Evolutionary conservation across 139 green algal genomes (phyloP).

Genomic region (Chlamydomonas incerta): DNA sequence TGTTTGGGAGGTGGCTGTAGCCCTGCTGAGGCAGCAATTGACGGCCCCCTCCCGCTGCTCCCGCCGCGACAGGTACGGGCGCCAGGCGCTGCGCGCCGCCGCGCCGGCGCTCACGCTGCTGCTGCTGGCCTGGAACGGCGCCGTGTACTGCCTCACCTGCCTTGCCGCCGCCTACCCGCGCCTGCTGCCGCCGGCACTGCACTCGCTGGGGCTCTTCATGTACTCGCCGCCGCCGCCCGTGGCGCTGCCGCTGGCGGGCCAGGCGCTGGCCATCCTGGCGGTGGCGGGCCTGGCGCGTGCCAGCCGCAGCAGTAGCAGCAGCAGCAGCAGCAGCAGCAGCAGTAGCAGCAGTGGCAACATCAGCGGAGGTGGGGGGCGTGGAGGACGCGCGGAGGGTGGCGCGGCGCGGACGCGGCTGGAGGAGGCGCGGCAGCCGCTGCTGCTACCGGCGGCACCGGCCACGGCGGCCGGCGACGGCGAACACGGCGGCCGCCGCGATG

Average conservation of each 20-base stretch:
- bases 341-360: neutral
- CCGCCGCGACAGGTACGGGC: constrained; percentile 16
- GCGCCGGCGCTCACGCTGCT: constrained; percentile 11
- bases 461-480: neutral
- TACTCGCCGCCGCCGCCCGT: constrained; percentile 45
- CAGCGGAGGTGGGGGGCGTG: neutral
- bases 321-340: neutral
- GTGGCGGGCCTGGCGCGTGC: constrained; percentile 41
- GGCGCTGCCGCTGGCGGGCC: constrained; percentile 30
- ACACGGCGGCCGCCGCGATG: too few species aligned
- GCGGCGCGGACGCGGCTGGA: neutral
- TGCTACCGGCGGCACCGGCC: neutral
- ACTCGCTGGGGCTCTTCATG: constrained; percentile 54
- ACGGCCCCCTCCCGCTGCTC: neutral
- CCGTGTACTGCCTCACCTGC: constrained; percentile 34
- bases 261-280: constrained; percentile 14
- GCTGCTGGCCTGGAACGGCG: constrained; percentile 36
- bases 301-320: neutral
- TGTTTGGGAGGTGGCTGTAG: too few species aligned
- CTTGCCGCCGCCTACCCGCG: neutral
- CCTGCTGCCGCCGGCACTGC: constrained; percentile 26
- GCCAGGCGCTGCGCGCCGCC: neutral
- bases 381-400: neutral
- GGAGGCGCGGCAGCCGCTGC: neutral
- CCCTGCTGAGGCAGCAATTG: too few species aligned